A percentile compares a stretch with the other conserved stretches of the same genome.
These are phyloP conservation scores for Cyberlindnera euphorbiiphila DNA, from an alignment of 805 yeast genomes.

Conservation along the genomic window DNA sequence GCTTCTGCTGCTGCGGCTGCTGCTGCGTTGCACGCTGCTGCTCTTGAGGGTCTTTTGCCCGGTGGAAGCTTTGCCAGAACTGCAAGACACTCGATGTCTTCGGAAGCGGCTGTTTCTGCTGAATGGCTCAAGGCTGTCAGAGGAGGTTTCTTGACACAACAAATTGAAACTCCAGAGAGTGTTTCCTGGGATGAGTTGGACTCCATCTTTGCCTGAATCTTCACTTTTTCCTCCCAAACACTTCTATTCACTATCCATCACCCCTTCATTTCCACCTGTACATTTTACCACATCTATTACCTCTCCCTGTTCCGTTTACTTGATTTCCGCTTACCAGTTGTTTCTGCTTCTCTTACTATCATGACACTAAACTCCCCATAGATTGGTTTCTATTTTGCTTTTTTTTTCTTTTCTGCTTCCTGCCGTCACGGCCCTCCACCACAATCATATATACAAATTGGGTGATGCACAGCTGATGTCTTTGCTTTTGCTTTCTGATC, in stretches of 20 bases:
- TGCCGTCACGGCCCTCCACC: constrained; percentile 1
- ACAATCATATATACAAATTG: constrained; percentile 5
- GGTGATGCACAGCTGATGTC: constrained; percentile 3
- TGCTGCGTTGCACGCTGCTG: constrained; percentile 67
- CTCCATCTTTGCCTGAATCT: not conserved
- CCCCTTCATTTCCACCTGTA: constrained; percentile 4
- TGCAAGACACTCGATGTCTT: constrained; percentile 17
- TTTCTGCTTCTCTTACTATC: not conserved
- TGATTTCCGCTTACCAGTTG: constrained; percentile 1
- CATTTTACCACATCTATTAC: constrained; percentile 1
- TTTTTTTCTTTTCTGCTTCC: constrained; percentile 1
- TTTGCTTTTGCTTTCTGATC: not conserved
- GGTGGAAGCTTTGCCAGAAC: constrained; percentile 27
- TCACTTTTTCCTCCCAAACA: not conserved
- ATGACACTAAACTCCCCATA: constrained; percentile 1
- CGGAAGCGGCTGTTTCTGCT: constrained; percentile 38
- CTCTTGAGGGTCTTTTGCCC: constrained; percentile 46
- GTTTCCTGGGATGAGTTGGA: constrained; percentile 68
- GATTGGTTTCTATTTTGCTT: constrained; percentile 2
- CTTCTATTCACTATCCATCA: not conserved
- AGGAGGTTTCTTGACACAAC: constrained; percentile 74
- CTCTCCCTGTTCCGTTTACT: not conserved
- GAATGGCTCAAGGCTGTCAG: constrained; percentile 73
- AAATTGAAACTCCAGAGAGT: constrained; percentile 76
- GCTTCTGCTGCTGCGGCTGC: constrained; percentile 70